These are phyloP conservation scores for Puccinia horiana DNA, from an alignment of 1,284 basidiomycete genomes.

Conservation along the genomic window DNA sequence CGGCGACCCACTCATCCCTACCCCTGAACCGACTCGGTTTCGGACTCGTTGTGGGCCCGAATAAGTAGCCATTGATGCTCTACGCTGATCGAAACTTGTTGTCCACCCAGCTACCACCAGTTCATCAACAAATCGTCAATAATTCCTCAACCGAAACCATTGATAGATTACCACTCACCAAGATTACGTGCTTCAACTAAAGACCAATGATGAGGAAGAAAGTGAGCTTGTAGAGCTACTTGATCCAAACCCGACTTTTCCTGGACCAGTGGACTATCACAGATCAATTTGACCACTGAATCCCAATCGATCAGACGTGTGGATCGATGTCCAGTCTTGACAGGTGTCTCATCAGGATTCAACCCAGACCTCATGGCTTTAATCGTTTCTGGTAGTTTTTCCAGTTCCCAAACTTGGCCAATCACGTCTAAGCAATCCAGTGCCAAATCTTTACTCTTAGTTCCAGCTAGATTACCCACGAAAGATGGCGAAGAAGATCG, in stretches of 20 bases:
- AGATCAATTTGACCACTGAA: background rate
- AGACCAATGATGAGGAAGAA: background rate
- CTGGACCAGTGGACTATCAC: background rate
- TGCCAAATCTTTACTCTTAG: background rate
- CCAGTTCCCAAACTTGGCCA: constrained; percentile 24
- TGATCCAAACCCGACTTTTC: background rate
- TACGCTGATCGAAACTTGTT: background rate
- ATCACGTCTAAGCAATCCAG: background rate
- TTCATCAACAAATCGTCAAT: background rate
- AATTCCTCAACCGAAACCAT: background rate
- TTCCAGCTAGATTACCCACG: background rate
- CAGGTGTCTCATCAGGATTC: background rate
- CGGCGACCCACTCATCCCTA: background rate
- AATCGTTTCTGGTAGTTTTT: background rate
- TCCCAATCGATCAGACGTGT: constrained; percentile 9
- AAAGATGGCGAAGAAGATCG: background rate
- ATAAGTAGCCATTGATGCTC: background rate
- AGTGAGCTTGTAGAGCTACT: background rate
- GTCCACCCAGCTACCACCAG: background rate
- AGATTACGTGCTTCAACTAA: background rate
- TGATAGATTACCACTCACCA: background rate
- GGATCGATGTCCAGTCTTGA: background rate
- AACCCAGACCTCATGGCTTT: background rate
- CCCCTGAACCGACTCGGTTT: background rate
- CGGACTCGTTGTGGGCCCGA: background rate